Percentiles rank a stretch among this genome's conserved stretches.
Evolutionary conservation across 2,329 filamentous ascomycete species (phyloP).

Genomic region (Diatrype stigma): DNA sequence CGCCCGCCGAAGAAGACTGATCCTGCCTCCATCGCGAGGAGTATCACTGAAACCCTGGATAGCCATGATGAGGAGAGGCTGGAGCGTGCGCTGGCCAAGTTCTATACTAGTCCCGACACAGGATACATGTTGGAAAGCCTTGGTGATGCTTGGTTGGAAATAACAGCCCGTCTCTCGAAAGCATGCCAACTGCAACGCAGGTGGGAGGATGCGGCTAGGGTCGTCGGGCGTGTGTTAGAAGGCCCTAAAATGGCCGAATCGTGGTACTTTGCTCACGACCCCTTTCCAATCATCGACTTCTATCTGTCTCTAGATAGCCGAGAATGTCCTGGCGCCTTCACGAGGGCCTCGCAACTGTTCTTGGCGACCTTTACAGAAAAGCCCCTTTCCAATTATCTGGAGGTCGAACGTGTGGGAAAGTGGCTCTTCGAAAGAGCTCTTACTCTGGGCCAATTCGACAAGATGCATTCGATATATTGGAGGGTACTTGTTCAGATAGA

Average conservation of each 20-base stretch:
- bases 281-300: constrained; percentile 29
- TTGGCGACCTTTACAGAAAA: constrained; percentile 24
- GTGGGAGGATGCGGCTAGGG: constrained; percentile 27
- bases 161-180: constrained; percentile 28
- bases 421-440: constrained; percentile 27
- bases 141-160: constrained; percentile 17
- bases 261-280: constrained; percentile 32
- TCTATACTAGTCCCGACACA: constrained; percentile 8
- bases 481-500: constrained; percentile 23
- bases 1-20: background rate
- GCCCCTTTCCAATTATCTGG: constrained; percentile 3
- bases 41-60: constrained; percentile 1
- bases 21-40: background rate
- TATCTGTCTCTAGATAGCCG: constrained; percentile 15
- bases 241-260: constrained; percentile 27
- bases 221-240: constrained; percentile 25
- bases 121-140: constrained; percentile 5
- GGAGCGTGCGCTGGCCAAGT: constrained; percentile 16
- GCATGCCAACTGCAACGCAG: constrained; percentile 27
- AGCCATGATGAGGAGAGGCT: constrained; percentile 15
- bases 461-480: constrained; percentile 27
- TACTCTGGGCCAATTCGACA: constrained; percentile 10
- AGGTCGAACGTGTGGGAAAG: constrained; percentile 19
- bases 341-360: constrained; percentile 27
- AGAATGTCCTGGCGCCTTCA: constrained; percentile 10